Base-by-base conservation (phyloP, 2,329 filamentous ascomycete species). In the Ophiobolus disseminans region DNA sequence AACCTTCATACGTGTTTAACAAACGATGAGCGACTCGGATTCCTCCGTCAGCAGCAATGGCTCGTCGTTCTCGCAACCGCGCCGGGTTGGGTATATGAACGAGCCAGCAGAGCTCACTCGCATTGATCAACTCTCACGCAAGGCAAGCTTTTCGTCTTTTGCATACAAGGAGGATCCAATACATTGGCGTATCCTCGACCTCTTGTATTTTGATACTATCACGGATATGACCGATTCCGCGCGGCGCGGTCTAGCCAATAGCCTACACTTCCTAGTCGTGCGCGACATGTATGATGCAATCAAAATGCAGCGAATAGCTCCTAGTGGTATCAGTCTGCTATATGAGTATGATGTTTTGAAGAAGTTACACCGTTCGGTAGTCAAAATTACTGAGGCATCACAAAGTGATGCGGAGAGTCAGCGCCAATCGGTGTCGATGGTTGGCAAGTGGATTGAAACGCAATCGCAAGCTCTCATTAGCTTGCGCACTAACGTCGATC, bases 221-320 rank as follows among this genome's bases (percentile, higher is more conserved):
- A 32, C 40, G 5, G 19, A 42, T 14, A 34, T 34, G 28, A 13
- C 19, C 6, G 21, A 32, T 20, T 16, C n/a, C 4, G 16, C 7
- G 5, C 30, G 30, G 17, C 28, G 40, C 7, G 40, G 19, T 3
- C 17, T 42, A 5, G 40, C 40, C 13, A 42, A 34, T 11, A 42
- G 19, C 17, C 23, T 42, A n/a, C 40, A 42, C 17, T 42, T 42
- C 17, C 28, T 34, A 5, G 13, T 42, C n/a, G 26, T 42, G 28
- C 17, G 30, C 13, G 17, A 34, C 19, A 23, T 42, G 17, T 11
- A 26, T 7, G 23, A 26, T 7, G 11, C 11, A 26, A 6, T 7
- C 23, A 26, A 26, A 26, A 26, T 26, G 23, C 23, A 7, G 23
- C 23, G 23, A 26, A 26, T 26, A 11, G 7, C 11, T 26, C 23